Percentiles rank a stretch among this genome's conserved stretches.
Conservation (phyloP, 805 yeast species). For the Maudiozyma barnettii region DNA sequence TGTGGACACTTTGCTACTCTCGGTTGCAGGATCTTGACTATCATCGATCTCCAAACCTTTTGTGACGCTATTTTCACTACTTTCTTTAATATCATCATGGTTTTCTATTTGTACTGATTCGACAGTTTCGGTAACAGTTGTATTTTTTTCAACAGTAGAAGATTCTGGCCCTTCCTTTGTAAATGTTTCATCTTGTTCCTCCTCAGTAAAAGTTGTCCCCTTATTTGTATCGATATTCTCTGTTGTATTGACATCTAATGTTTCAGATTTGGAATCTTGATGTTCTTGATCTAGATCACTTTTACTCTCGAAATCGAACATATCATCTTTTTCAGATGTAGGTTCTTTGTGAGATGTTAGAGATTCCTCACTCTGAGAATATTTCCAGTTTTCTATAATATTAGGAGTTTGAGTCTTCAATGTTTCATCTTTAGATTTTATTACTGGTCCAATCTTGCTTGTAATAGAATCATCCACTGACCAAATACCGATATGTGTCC, state of each 20-base stretch:
- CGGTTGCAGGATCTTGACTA: neutral
- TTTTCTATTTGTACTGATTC: neutral
- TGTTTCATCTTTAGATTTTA: slow-evolving; percentile 4
- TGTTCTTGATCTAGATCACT: slow-evolving; percentile 1
- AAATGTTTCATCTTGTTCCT: neutral
- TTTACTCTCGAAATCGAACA: slow-evolving; percentile 19
- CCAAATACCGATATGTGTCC: slow-evolving; percentile 81
- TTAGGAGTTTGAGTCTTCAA: neutral
- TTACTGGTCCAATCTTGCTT: slow-evolving; percentile 21
- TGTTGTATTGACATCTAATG: too few species aligned
- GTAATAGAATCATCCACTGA: slow-evolving; percentile 34
- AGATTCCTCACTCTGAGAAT: slow-evolving; percentile 4
- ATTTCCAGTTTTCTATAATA: neutral
- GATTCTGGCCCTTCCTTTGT: neutral
- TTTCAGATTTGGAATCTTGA: neutral
- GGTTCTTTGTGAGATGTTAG: slow-evolving; percentile 1
- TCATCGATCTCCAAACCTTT: neutral
- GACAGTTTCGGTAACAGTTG: too few species aligned
- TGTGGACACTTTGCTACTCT: too few species aligned
- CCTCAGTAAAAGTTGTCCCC: neutral
- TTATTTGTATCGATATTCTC: neutral
- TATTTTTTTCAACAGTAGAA: too few species aligned
- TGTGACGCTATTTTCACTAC: neutral
- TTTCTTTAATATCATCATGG: neutral
- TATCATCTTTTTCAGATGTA: slow-evolving; percentile 7